Conservation (phyloP, 139 green algal species). For the Coccomyxa sp. region DNA sequence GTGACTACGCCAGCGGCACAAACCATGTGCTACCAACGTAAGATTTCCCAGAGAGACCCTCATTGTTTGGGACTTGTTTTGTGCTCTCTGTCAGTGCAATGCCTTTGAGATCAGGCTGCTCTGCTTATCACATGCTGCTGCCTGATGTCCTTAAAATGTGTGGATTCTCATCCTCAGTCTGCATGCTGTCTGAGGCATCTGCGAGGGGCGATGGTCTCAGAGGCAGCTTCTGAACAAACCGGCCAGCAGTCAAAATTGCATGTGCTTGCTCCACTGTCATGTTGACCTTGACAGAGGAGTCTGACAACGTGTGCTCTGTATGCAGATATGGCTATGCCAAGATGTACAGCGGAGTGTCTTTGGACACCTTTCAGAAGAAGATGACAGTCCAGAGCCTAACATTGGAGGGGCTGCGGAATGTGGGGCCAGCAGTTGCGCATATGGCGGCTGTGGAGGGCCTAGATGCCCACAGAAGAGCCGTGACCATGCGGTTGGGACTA, state of each 20-base stretch:
- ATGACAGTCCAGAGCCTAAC: conserved; percentile 83
- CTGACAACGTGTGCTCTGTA: background rate
- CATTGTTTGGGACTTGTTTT: no score
- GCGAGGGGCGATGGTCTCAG: no score
- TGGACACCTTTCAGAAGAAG: conserved; percentile 96
- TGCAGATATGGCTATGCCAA: conserved; percentile 88
- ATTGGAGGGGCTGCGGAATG: conserved; percentile 62
- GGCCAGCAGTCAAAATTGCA: background rate
- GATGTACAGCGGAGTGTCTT: conserved; percentile 95
- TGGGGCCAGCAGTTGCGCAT: conserved; percentile 88
- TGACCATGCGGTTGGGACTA: conserved; percentile 81
- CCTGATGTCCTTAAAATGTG: no score
- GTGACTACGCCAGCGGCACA: conserved; percentile 97
- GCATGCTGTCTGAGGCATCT: no score
- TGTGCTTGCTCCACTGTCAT: background rate
- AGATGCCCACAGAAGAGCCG: conserved; percentile 87
- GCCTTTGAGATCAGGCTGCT: background rate
- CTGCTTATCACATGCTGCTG: no score
- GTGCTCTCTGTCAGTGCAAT: background rate
- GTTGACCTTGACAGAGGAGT: background rate
- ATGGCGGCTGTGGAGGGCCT: conserved; percentile 96
- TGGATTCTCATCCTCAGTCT: no score
- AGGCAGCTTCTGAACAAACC: no score
- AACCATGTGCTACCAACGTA: conserved; percentile 96
- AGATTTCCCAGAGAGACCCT: no score